Base-by-base conservation (phyloP, 345 rosid genomes). In the Sonneratia caseolaris region DNA sequence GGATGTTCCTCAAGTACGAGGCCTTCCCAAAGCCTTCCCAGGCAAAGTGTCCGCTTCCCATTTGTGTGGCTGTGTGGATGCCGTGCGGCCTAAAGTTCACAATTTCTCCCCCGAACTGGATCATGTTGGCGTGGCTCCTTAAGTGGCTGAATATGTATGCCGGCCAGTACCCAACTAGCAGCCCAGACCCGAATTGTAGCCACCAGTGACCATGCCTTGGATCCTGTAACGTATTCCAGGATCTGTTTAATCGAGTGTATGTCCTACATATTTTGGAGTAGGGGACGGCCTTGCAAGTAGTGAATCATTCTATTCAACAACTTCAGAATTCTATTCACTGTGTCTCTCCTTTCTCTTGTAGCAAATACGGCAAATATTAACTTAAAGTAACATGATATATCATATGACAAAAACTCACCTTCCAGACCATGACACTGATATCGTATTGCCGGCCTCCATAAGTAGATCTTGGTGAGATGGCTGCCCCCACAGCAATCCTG, bases 141-240 rank as follows among this genome's bases (percentile, higher is more conserved):
- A 95, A 73, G 74, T 92, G 97, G 47, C 91, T 92, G 77, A 95
- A 95, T 83, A 95, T 78, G 78, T 82, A 82, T n/a, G 82, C 85
- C 22, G 99, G 99, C 99, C 99, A 95, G 66, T 95, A 95, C 7
- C 99, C 99, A 0, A 95, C 93, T 22, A 95, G 84, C 48, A 92
- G 77, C 36, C 97, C 91, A 15, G 88, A 78, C 45, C 97, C 99
- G 72, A 90, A 85, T 71, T 95, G 87, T 65, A 95, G 85, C 99
- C 99, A 95, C 99, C 99, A 95, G 74, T 95, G 88, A 35, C 99
- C 99, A 73, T 90, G 99, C 84, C 86, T 89, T 66, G 99, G 99
- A 83, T 95, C 99, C 97, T 93, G 66, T 42, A 68, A 24, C 70
- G 45, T 66, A 47, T 22, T 62, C 38, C 37, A 4, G 12, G 3